These are phyloP conservation scores for Lanzia echinophila DNA, from an alignment of 2,329 filamentous ascomycete species.

Conservation along the genomic window DNA sequence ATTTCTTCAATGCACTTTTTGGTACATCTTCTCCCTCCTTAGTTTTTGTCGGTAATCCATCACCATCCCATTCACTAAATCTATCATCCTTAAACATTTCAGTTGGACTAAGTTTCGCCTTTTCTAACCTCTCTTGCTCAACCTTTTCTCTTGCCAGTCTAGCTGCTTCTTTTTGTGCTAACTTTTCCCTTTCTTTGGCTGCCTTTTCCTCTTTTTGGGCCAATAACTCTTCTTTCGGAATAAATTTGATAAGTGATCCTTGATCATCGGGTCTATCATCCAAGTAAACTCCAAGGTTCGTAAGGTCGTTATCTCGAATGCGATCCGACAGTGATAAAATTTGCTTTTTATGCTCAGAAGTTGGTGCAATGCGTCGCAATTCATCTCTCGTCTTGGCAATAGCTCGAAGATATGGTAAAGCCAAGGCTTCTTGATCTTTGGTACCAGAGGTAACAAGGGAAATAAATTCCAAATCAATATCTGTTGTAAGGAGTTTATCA, in stretches of 20 bases:
- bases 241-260: slow-evolving; percentile 66
- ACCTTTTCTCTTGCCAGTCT: slow-evolving; percentile 36
- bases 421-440: slow-evolving; percentile 46
- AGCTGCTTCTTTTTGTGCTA: slow-evolving; percentile 38
- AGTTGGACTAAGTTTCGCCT: slow-evolving; percentile 48
- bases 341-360: slow-evolving; percentile 55
- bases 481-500: slow-evolving; percentile 36
- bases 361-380: slow-evolving; percentile 48
- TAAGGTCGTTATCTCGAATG: slow-evolving; percentile 74
- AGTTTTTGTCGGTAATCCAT: slow-evolving; percentile 73
- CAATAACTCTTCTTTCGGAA: slow-evolving; percentile 50
- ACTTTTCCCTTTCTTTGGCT: slow-evolving; percentile 55
- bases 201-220: slow-evolving; percentile 53
- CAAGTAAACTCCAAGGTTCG: slow-evolving; percentile 77
- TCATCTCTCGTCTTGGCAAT: slow-evolving; percentile 34
- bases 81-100: slow-evolving; percentile 54
- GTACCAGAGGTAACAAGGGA: slow-evolving; percentile 39
- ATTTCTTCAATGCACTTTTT: slow-evolving; percentile 73
- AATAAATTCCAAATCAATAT: slow-evolving; percentile 42
- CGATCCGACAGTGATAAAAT: slow-evolving; percentile 72
- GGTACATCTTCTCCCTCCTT: slow-evolving; percentile 72
- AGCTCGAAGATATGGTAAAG: slow-evolving; percentile 48
- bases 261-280: slow-evolving; percentile 61
- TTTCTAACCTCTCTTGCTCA: slow-evolving; percentile 44
- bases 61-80: slow-evolving; percentile 74